These are phyloP conservation scores for Xylariales sp. DNA, from an alignment of 2,329 filamentous ascomycete genomes.

Conservation along the genomic window DNA sequence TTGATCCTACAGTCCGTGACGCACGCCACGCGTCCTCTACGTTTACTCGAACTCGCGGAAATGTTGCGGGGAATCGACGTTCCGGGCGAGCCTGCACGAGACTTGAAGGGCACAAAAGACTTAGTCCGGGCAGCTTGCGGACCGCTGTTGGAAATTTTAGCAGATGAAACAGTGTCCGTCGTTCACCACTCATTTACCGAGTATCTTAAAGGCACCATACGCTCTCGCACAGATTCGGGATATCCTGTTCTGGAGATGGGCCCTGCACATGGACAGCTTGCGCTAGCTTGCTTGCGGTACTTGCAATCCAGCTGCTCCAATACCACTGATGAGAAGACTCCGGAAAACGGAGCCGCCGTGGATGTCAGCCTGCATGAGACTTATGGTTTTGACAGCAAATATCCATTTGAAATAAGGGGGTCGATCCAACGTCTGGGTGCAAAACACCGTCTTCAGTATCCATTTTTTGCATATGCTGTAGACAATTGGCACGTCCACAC, in stretches of 20 bases:
- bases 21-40: slow-evolving; percentile 33
- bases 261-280: slow-evolving; percentile 4
- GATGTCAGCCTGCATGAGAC: neutral
- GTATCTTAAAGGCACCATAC: slow-evolving; percentile 24
- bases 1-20: slow-evolving; percentile 34
- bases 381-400: too few species aligned
- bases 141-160: slow-evolving; percentile 37
- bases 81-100: slow-evolving; percentile 14
- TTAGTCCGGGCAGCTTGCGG: slow-evolving; percentile 34
- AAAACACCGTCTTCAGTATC: too few species aligned
- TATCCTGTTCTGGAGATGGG: slow-evolving; percentile 1
- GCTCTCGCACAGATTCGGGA: neutral
- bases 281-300: slow-evolving; percentile 2
- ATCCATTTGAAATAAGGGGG: too few species aligned
- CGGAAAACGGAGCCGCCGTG: neutral
- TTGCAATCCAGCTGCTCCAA: neutral
- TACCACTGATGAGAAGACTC: neutral
- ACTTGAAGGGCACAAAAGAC: slow-evolving; percentile 27
- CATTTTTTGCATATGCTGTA: too few species aligned
- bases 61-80: neutral
- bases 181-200: slow-evolving; percentile 47
- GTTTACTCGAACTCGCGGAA: slow-evolving; percentile 34
- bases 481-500: too few species aligned
- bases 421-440: too few species aligned
- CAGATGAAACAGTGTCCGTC: slow-evolving; percentile 38